Percentiles rank a stretch among this genome's conserved stretches.
phyloP scores from a whole-genome alignment of 2,329 filamentous ascomycete genomes.

The Fonsecaea nubica region DNA sequence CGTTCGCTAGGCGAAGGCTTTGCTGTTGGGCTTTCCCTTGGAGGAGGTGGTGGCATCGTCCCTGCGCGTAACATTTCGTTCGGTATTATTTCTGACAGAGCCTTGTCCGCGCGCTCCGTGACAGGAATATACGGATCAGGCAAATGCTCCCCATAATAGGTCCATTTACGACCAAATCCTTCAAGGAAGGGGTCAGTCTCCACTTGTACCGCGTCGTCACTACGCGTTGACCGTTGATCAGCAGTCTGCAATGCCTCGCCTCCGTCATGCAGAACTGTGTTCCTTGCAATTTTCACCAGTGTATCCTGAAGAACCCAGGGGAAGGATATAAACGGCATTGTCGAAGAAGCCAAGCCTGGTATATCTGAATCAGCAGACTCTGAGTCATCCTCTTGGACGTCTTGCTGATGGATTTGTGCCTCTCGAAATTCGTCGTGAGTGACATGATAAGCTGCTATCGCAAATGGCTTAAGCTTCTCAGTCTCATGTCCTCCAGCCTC shows the following conservation, averaged over 20 bases:
- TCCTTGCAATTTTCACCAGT: slow-evolving; percentile 69
- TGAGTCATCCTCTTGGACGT: not conserved
- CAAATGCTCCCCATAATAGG: slow-evolving; percentile 23
- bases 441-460: slow-evolving; percentile 82
- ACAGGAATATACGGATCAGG: slow-evolving; percentile 27
- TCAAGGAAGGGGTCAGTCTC: not conserved
- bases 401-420: slow-evolving; percentile 16
- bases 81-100: not conserved
- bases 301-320: slow-evolving; percentile 86
- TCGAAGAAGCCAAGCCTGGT: slow-evolving; percentile 26
- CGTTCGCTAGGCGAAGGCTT: slow-evolving; percentile 4
- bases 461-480: slow-evolving; percentile 70
- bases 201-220: not conserved
- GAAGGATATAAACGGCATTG: slow-evolving; percentile 86
- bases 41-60: not conserved
- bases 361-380: not conserved
- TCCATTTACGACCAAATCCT: slow-evolving; percentile 7
- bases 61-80: not conserved
- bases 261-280: slow-evolving; percentile 22
- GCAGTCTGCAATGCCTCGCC: not conserved
- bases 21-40: not conserved
- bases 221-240: not conserved
- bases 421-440: slow-evolving; percentile 61
- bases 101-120: not conserved
- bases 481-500: slow-evolving; percentile 67